These are phyloP conservation scores for Aspergillus fijiensis DNA, from an alignment of 2,329 filamentous ascomycete species.

Conservation along the genomic window DNA sequence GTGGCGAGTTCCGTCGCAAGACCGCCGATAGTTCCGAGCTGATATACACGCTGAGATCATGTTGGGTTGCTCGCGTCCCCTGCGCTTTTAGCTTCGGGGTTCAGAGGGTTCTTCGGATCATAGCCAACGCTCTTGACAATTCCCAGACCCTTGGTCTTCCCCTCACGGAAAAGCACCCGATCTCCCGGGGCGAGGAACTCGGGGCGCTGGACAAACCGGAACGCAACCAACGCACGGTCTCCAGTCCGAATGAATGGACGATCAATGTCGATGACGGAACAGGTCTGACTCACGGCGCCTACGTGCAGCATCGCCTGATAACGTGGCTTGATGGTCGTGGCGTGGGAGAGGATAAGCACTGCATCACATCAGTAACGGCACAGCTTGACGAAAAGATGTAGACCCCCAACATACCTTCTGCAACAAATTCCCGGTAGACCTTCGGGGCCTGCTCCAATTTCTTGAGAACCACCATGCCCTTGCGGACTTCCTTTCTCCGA, in stretches of 20 bases:
- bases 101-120: constrained; percentile 61
- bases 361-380: constrained; percentile 11
- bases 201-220: constrained; percentile 89
- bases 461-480: constrained; percentile 95
- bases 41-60: background rate
- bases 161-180: constrained; percentile 87
- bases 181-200: constrained; percentile 90
- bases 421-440: constrained; percentile 73
- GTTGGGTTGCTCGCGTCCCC: constrained; percentile 7
- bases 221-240: constrained; percentile 90
- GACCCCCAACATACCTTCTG: constrained; percentile 59
- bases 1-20: background rate
- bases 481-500: constrained; percentile 86
- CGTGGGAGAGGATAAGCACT: constrained; percentile 92
- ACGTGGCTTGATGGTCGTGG: constrained; percentile 93
- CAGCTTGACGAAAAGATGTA: background rate
- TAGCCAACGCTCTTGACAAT: constrained; percentile 93
- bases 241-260: constrained; percentile 93
- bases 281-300: constrained; percentile 91
- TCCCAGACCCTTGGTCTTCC: constrained; percentile 88
- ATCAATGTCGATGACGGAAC: constrained; percentile 95
- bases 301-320: constrained; percentile 99
- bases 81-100: constrained; percentile 36
- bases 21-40: background rate
- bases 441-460: constrained; percentile 74